phyloP scores from a whole-genome alignment of 1,284 basidiomycete species.

The Pyrrhoderma lamaoense region DNA sequence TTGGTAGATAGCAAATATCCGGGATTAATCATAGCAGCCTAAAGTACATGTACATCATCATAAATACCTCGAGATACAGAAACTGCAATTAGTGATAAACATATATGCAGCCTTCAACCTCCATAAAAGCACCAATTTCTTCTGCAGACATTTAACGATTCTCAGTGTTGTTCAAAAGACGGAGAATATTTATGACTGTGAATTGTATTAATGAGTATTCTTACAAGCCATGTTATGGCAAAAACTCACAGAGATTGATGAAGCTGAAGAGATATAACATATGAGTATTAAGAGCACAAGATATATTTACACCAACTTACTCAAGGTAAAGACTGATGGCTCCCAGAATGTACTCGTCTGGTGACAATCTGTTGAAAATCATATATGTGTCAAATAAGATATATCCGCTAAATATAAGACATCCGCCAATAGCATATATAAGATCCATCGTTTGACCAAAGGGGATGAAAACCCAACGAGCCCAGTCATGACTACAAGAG shows the following conservation, averaged over 20 bases:
- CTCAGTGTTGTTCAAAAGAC: conserved; percentile 54
- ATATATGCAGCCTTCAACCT: too few species aligned
- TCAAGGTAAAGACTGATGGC: conserved; percentile 84
- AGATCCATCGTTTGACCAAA: conserved; percentile 72
- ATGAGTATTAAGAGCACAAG: conserved; percentile 12
- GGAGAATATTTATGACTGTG: conserved; percentile 68
- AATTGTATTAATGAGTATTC: conserved; percentile 7
- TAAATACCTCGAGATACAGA: too few species aligned
- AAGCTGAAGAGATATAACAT: conserved; percentile 35
- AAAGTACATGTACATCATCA: too few species aligned
- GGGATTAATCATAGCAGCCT: too few species aligned
- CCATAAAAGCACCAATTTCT: too few species aligned
- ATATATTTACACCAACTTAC: conserved; percentile 33
- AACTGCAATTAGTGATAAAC: too few species aligned
- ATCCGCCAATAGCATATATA: conserved; percentile 70
- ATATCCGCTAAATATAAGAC: conserved; percentile 78
- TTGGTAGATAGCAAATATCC: too few species aligned
- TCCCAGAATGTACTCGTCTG: conserved; percentile 84
- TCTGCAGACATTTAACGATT: conserved; percentile 29
- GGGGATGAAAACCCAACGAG: conserved; percentile 76
- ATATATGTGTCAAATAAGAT: conserved; percentile 82
- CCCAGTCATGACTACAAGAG: conserved; percentile 56
- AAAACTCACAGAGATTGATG: conserved; percentile 65
- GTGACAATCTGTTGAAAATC: conserved; percentile 74
- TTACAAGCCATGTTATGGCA: not conserved